Evolutionary conservation across 768 basidiomycete species (phyloP).

Genomic region (Agrocybe pediades): DNA sequence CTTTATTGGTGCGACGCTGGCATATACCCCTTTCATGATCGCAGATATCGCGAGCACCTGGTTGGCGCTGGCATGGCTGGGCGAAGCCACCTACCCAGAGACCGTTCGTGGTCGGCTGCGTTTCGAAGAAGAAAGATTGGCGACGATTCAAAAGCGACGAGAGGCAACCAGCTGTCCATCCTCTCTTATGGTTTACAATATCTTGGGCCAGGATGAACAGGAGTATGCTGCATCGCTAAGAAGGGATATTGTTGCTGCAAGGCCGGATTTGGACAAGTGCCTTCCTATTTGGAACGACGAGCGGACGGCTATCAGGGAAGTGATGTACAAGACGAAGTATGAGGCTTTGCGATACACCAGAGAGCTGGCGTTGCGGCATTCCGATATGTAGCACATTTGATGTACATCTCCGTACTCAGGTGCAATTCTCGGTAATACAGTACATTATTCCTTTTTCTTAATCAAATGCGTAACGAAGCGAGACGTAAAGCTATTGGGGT

Average conservation of each 20-base stretch:
- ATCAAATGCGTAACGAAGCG: too few relatives aligned
- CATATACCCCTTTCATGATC: slow-evolving; percentile 49
- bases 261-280: slow-evolving; percentile 27
- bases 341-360: slow-evolving; percentile 31
- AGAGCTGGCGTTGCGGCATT: not conserved
- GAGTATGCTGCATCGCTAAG: slow-evolving; percentile 35
- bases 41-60: slow-evolving; percentile 52
- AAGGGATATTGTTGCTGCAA: slow-evolving; percentile 30
- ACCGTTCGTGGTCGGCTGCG: slow-evolving; percentile 32
- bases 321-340: slow-evolving; percentile 37
- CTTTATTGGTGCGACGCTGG: slow-evolving; percentile 44
- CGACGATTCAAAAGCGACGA: slow-evolving; percentile 21
- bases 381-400: not conserved
- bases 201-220: slow-evolving; percentile 35
- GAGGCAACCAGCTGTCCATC: slow-evolving; percentile 26
- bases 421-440: too few relatives aligned
- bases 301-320: slow-evolving; percentile 30
- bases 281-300: slow-evolving; percentile 40
- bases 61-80: slow-evolving; percentile 44
- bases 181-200: slow-evolving; percentile 36
- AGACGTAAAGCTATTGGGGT: too few relatives aligned
- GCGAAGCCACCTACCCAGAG: slow-evolving; percentile 32
- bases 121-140: slow-evolving; percentile 39
- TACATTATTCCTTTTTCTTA: too few relatives aligned
- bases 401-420: too few relatives aligned